Conservation (phyloP, 2,329 filamentous ascomycete genomes). For the Diaporthe helianthi region DNA sequence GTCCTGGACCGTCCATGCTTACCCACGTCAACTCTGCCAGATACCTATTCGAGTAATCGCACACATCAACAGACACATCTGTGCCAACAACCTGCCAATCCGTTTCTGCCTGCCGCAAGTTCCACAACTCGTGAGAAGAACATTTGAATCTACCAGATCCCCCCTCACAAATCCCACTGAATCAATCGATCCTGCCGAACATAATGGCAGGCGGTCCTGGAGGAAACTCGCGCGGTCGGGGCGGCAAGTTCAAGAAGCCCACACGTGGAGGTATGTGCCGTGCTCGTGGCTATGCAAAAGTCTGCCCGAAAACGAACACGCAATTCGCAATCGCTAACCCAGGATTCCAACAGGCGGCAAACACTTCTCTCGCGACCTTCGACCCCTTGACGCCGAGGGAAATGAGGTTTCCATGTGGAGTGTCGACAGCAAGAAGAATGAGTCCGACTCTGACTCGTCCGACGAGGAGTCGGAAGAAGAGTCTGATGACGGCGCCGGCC, state of each 20-base stretch:
- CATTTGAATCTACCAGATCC: constrained; percentile 31
- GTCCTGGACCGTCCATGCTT: neutral
- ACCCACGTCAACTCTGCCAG: neutral
- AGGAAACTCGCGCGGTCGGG: constrained; percentile 73
- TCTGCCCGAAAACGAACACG: neutral
- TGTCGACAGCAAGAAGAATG: constrained; percentile 58
- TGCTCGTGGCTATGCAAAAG: neutral
- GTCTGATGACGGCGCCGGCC: constrained; percentile 49
- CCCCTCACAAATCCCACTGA: neutral
- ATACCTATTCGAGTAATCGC: neutral
- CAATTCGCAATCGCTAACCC: constrained; percentile 33
- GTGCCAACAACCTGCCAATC: neutral
- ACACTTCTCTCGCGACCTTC: constrained; percentile 90
- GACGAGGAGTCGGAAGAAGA: constrained; percentile 59
- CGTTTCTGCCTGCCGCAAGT: neutral
- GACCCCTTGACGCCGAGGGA: constrained; percentile 87
- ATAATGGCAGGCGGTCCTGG: constrained; percentile 58
- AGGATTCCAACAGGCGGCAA: constrained; percentile 74
- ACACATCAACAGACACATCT: neutral
- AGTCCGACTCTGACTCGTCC: constrained; percentile 55
- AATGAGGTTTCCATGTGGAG: constrained; percentile 90
- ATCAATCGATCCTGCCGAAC: constrained; percentile 15
- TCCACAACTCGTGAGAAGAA: neutral
- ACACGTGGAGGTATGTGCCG: constrained; percentile 79
- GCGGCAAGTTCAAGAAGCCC: constrained; percentile 93